Conservation (phyloP, 441 rosid species). For the Aleurites moluccanus region DNA sequence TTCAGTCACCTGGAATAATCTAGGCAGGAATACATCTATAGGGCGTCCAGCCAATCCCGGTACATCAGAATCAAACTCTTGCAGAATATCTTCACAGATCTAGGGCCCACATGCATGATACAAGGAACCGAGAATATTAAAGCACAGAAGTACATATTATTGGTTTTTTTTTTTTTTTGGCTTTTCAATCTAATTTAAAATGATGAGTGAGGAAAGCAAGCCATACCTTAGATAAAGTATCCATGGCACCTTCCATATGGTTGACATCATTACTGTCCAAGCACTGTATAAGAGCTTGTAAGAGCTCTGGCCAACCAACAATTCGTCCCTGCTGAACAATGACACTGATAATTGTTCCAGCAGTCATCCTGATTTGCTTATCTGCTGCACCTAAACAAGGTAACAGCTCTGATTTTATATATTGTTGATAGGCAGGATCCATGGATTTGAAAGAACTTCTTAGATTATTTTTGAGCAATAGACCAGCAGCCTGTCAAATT, state of each 20-base stretch:
- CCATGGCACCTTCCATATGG: slow-evolving; percentile 99
- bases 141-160: too few relatives aligned
- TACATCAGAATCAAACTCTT: slow-evolving; percentile 80
- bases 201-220: neutral
- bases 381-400: slow-evolving; percentile 91
- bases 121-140: too few relatives aligned
- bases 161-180: too few relatives aligned
- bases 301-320: slow-evolving; percentile 84
- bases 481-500: slow-evolving; percentile 97
- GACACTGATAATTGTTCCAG: slow-evolving; percentile 84
- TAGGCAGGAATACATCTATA: slow-evolving; percentile 77
- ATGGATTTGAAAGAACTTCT: slow-evolving; percentile 62
- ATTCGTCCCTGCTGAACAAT: slow-evolving; percentile 76
- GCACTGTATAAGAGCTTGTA: slow-evolving; percentile 82
- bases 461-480: slow-evolving; percentile 88
- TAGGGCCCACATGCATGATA: slow-evolving; percentile 11
- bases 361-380: slow-evolving; percentile 83
- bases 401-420: slow-evolving; percentile 81
- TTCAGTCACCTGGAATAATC: slow-evolving; percentile 69
- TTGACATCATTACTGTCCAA: slow-evolving; percentile 84
- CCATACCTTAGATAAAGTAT: slow-evolving; percentile 94
- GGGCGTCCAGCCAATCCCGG: slow-evolving; percentile 91
- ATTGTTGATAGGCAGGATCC: slow-evolving; percentile 59
- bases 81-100: slow-evolving; percentile 98
- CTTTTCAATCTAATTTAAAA: too few relatives aligned